Percentiles rank a stretch among this genome's conserved stretches.
phyloP scores from a whole-genome alignment of 495 filamentous ascomycete genomes.

The Stereocaulon alpinum region DNA sequence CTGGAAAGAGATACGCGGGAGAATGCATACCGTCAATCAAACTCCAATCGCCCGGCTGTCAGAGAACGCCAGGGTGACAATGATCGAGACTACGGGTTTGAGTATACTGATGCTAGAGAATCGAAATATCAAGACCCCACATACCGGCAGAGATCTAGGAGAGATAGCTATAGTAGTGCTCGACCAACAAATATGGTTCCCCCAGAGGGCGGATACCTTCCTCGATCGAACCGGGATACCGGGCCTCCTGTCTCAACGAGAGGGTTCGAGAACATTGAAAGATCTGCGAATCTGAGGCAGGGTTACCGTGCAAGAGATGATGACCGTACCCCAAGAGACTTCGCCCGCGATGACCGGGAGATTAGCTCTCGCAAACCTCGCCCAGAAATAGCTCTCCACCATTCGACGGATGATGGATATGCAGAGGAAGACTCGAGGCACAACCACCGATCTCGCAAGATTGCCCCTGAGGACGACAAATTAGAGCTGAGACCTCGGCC shows the following conservation, averaged over 20 bases:
- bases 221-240: slow-evolving; percentile 36
- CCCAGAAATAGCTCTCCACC: slow-evolving; percentile 15
- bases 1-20: slow-evolving; percentile 16
- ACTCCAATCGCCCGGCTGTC: slow-evolving; percentile 9
- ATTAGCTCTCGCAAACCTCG: slow-evolving; percentile 10
- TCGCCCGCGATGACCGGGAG: slow-evolving; percentile 18
- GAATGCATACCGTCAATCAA: slow-evolving; percentile 11
- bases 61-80: slow-evolving; percentile 36
- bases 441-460: slow-evolving; percentile 16
- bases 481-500: slow-evolving; percentile 1
- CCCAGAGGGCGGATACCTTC: slow-evolving; percentile 42
- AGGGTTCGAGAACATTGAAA: slow-evolving; percentile 50
- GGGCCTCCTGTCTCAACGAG: slow-evolving; percentile 47
- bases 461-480: slow-evolving; percentile 12
- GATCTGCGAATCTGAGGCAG: slow-evolving; percentile 17
- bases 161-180: slow-evolving; percentile 39
- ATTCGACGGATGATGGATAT: slow-evolving; percentile 15
- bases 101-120: slow-evolving; percentile 62
- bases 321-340: slow-evolving; percentile 15
- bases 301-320: slow-evolving; percentile 12
- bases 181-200: slow-evolving; percentile 56
- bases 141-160: slow-evolving; percentile 36
- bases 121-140: slow-evolving; percentile 54
- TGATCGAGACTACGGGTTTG: slow-evolving; percentile 57
- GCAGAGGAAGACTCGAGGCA: slow-evolving; percentile 16